phyloP scores from a whole-genome alignment of 2,329 filamentous ascomycete species.

The Shiraia bambusicola region DNA sequence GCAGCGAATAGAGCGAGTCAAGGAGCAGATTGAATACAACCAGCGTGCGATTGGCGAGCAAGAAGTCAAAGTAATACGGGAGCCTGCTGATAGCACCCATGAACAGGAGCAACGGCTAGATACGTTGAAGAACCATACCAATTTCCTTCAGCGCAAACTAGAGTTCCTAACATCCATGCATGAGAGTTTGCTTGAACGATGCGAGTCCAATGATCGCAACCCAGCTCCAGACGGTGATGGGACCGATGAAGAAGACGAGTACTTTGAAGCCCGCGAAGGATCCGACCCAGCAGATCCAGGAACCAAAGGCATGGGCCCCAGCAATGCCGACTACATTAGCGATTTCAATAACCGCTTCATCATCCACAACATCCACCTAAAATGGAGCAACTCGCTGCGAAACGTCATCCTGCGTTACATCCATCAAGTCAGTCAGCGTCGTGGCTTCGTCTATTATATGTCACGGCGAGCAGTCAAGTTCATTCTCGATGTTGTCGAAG shows the following conservation, averaged over 20 bases:
- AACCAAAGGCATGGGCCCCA: constrained; percentile 60
- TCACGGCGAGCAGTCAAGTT: constrained; percentile 95
- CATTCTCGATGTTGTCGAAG: constrained; percentile 94
- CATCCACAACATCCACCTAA: constrained; percentile 94
- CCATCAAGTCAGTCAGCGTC: constrained; percentile 92
- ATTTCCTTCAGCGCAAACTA: constrained; percentile 59
- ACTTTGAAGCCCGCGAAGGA: constrained; percentile 56
- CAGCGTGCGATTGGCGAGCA: constrained; percentile 71
- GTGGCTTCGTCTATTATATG: constrained; percentile 97
- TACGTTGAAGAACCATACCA: constrained; percentile 57
- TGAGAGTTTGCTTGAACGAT: constrained; percentile 57
- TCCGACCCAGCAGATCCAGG: constrained; percentile 52
- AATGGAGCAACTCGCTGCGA: constrained; percentile 95
- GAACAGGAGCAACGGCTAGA: constrained; percentile 59
- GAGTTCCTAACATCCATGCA: constrained; percentile 61
- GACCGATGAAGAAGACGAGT: constrained; percentile 48
- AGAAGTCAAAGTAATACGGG: constrained; percentile 62
- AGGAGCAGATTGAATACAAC: constrained; percentile 75
- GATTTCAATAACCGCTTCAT: constrained; percentile 99
- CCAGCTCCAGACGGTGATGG: constrained; percentile 46
- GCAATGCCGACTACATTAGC: constrained; percentile 79
- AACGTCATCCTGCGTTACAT: constrained; percentile 98
- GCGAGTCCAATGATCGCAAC: constrained; percentile 59
- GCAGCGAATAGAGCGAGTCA: constrained; percentile 74
- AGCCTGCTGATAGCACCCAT: constrained; percentile 56